Conservation (phyloP, 192 early-diverging fungal genomes). For the Coemansia sp. region DNA sequence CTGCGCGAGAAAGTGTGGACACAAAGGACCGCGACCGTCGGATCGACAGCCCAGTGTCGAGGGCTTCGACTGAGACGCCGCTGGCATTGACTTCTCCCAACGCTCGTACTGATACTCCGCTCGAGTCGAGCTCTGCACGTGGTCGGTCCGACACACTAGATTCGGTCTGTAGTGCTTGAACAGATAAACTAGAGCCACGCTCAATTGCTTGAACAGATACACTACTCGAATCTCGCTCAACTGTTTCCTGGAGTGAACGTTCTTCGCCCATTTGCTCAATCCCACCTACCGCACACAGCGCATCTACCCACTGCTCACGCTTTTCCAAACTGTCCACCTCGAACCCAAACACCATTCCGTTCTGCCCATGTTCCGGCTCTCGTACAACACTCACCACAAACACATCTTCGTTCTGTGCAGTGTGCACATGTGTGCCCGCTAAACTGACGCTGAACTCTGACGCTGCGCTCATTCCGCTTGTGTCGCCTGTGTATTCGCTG, state of each 20-base stretch:
- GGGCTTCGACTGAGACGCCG: background rate
- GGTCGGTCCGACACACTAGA: background rate
- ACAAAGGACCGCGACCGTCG: conserved; percentile 39
- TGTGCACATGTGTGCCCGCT: background rate
- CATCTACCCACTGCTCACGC: conserved; percentile 16
- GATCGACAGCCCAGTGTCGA: background rate
- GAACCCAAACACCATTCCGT: conserved; percentile 9
- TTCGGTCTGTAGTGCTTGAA: background rate
- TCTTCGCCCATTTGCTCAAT: background rate
- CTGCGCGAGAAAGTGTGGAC: conserved; percentile 30
- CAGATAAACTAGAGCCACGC: background rate
- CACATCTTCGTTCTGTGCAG: background rate
- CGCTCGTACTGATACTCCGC: background rate
- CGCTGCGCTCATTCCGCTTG: background rate
- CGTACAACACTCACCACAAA: conserved; percentile 11
- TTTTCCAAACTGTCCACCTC: conserved; percentile 8
- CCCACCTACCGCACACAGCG: conserved; percentile 13
- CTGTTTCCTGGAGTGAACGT: too few relatives aligned
- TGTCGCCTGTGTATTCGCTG: background rate
- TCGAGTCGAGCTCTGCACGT: background rate
- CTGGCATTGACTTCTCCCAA: background rate
- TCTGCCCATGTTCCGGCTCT: background rate
- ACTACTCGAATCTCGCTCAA: background rate
- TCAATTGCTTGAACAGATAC: background rate
- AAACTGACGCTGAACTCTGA: conserved; percentile 2